Conservation (phyloP, 257 asterid genomes). For the Nicotiana otophora region DNA sequence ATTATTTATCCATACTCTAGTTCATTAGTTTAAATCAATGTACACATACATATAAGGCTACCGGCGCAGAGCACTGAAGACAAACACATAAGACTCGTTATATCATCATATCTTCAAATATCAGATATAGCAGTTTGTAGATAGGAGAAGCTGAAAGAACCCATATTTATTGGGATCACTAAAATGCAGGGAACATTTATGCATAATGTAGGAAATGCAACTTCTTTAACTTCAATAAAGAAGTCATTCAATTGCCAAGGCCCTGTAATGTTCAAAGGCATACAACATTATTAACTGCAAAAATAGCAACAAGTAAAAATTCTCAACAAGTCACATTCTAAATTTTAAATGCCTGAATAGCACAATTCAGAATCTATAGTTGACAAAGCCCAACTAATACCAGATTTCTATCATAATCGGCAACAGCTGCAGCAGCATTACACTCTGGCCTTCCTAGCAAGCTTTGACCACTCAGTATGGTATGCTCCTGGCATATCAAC, state of each 20-base stretch:
- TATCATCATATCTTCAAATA: not conserved
- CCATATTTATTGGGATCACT: not conserved
- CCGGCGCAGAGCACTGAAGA: not conserved
- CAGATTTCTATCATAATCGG: conserved; percentile 16
- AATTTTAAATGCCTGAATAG: conserved; percentile 27
- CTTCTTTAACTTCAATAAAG: conserved; percentile 5
- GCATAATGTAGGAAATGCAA: not conserved
- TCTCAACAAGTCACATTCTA: conserved; percentile 33
- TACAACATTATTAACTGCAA: conserved; percentile 45
- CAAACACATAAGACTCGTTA: not conserved
- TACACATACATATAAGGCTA: not conserved
- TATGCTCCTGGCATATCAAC: conserved; percentile 55
- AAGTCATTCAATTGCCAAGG: not conserved
- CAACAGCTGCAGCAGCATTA: conserved; percentile 21
- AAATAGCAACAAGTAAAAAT: conserved; percentile 26
- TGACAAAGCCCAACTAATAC: conserved; percentile 17
- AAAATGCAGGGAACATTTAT: not conserved
- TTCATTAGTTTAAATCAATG: not conserved
- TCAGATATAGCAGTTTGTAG: not conserved
- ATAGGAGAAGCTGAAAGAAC: not conserved
- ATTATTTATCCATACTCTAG: too few species aligned
- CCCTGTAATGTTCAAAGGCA: conserved; percentile 15
- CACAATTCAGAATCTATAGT: conserved; percentile 15
- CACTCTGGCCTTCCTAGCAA: conserved; percentile 53
- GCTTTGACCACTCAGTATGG: conserved; percentile 96